These are phyloP conservation scores for Sequoiadendron giganteum DNA, from an alignment of 75 land plant species.

Conservation along the genomic window DNA sequence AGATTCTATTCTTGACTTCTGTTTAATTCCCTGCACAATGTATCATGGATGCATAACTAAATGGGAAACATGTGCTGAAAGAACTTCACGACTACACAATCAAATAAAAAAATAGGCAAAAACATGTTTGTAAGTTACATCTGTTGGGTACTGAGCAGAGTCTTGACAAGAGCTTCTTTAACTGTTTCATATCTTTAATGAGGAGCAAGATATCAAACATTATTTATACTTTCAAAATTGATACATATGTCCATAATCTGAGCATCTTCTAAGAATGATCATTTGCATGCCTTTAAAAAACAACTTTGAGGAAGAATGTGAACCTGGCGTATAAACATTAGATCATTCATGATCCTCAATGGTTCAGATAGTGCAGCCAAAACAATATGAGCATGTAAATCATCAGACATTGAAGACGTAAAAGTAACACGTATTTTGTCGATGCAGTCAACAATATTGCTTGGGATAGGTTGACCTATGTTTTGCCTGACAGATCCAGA, in stretches of 20 bases:
- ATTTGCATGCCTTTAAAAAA: neutral
- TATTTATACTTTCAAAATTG: neutral
- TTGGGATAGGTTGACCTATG: conserved; percentile 13
- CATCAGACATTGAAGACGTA: conserved; percentile 75
- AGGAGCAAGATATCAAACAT: neutral
- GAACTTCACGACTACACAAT: neutral
- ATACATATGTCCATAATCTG: neutral
- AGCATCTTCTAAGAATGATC: neutral
- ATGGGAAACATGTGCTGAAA: neutral
- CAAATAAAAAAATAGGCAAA: neutral
- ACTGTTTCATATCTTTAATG: neutral
- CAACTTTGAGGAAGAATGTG: neutral
- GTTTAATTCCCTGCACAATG: conserved; percentile 30
- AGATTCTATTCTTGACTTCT: conserved; percentile 40
- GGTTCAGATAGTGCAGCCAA: conserved; percentile 71
- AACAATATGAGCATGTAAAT: conserved; percentile 64
- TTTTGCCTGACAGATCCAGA: neutral
- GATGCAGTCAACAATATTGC: conserved; percentile 44
- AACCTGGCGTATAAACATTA: conserved; percentile 48
- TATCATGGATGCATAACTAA: neutral
- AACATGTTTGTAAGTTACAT: neutral
- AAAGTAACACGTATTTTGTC: conserved; percentile 46
- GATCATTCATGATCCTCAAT: conserved; percentile 68
- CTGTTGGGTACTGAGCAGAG: neutral
- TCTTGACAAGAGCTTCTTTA: neutral